These are phyloP conservation scores for Straminergon stramineum DNA, from an alignment of 225 moss, liverwort and hornwort genomes.

Conservation along the genomic window DNA sequence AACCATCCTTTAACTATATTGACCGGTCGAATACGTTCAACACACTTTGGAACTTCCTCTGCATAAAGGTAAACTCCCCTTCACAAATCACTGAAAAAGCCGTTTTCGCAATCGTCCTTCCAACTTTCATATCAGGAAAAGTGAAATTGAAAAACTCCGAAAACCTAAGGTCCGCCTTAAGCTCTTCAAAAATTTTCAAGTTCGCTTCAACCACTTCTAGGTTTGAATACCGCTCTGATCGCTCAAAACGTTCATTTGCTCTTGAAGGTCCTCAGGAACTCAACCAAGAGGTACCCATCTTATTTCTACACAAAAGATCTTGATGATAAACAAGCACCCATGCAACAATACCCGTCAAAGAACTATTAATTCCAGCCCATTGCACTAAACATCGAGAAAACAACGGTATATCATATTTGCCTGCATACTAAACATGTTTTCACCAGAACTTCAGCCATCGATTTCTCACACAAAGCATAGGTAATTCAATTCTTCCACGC, in stretches of 20 bases:
- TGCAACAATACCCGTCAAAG: neutral
- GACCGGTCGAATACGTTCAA: neutral
- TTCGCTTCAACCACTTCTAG: neutral
- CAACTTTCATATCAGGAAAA: neutral
- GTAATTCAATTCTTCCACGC: neutral
- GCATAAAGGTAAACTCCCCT: neutral
- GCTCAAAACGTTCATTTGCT: neutral
- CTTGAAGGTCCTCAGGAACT: neutral
- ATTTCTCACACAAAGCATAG: neutral
- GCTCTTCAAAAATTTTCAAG: neutral
- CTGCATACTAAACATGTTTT: neutral
- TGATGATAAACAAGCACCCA: neutral
- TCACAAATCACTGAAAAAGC: no score
- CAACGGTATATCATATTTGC: neutral
- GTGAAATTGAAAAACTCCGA: neutral
- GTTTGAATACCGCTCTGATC: neutral
- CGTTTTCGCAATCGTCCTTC: neutral
- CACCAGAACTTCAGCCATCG: neutral
- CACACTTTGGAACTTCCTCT: neutral
- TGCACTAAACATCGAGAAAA: neutral
- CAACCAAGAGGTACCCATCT: neutral
- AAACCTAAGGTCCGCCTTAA: neutral
- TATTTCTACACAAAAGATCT: neutral
- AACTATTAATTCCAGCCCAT: neutral
- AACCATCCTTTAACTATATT: rapidly evolving